phyloP scores from a whole-genome alignment of 768 basidiomycete species.

The Russula olivacea region DNA sequence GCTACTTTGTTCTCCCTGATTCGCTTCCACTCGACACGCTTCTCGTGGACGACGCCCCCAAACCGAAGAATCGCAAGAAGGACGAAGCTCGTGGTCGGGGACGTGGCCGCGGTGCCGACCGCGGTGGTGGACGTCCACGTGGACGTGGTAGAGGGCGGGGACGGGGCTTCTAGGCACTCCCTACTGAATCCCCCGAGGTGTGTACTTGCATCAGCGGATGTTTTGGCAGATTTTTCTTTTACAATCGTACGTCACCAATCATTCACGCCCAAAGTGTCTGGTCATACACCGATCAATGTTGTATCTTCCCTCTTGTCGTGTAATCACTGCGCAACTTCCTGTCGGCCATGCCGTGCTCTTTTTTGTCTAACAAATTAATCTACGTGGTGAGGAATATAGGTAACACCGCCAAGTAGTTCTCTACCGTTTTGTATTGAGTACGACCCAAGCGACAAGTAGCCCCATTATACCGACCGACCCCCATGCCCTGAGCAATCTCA shows the following conservation, averaged over 20 bases:
- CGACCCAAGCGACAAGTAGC: slow-evolving; percentile 8
- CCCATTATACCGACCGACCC: slow-evolving; percentile 20
- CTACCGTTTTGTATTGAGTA: slow-evolving; percentile 7
- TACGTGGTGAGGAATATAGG: slow-evolving; percentile 2
- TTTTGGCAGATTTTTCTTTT: background rate
- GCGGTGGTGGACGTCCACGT: slow-evolving; percentile 45
- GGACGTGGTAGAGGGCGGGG: slow-evolving; percentile 51
- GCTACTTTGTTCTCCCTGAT: slow-evolving; percentile 97
- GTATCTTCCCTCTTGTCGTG: slow-evolving; percentile 17
- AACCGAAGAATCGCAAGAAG: slow-evolving; percentile 90
- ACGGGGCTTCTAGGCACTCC: slow-evolving; percentile 26
- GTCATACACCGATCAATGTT: slow-evolving; percentile 8
- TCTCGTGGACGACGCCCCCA: slow-evolving; percentile 95
- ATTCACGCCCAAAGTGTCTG: slow-evolving; percentile 10
- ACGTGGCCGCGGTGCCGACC: slow-evolving; percentile 46
- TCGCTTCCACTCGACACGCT: slow-evolving; percentile 94
- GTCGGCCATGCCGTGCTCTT: slow-evolving; percentile 6
- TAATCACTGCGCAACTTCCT: slow-evolving; percentile 3
- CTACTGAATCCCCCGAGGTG: background rate
- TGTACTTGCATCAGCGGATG: background rate
- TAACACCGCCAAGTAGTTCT: background rate
- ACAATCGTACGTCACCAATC: slow-evolving; percentile 5
- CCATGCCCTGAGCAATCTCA: slow-evolving; percentile 18
- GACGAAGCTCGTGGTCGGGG: slow-evolving; percentile 66
- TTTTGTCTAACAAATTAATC: slow-evolving; percentile 5